Base-by-base conservation (phyloP, 345 rosid genomes). In the Ailanthus altissimus region DNA sequence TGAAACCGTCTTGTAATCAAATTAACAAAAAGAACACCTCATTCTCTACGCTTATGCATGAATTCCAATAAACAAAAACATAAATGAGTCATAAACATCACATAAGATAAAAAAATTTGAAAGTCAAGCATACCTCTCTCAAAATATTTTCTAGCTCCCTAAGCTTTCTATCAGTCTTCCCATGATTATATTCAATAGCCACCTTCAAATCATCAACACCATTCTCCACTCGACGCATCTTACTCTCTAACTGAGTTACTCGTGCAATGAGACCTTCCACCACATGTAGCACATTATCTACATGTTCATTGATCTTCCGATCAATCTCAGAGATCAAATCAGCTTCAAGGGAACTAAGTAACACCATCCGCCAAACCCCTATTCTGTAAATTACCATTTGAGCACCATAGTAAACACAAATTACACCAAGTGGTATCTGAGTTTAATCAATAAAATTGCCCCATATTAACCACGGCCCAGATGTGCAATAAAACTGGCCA, bases 191-290 rank as follows among this genome's bases (percentile, higher is more conserved):
- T 42, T 77, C 84, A 23, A 88, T 51, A 8, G 81, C 72, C 25
- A 78, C 88, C 86, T 83, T 88, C 76, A 88, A 61, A 60, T 83
- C 87, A 12, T 85, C 89, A 49, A 85, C 64, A 9, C 85, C 28
- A 75, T 77, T 83, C 79, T 88, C 93, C 46, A 85, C 54, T 60
- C 25, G 82, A 20, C 69, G 83, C 0, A 75, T 81, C 77, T 84
- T 81, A 72, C 77, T 85, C 84, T 90, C 93, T 78, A 88, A 64
- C 70, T 85, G 90, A 70, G 88, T 77, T 4, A 88, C 77, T 56
- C 84, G 79, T 9, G 90, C 85, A 59, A 84, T 85, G 13, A 90
- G 77, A 43, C 84, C 76, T 58, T 84, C 84, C 71, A 88, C 81
- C 1, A 86, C 81, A 68, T 79, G 84, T 3, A 89, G 80, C 72